phyloP scores from a whole-genome alignment of 306 rosid species.

The Fagus crenata region DNA sequence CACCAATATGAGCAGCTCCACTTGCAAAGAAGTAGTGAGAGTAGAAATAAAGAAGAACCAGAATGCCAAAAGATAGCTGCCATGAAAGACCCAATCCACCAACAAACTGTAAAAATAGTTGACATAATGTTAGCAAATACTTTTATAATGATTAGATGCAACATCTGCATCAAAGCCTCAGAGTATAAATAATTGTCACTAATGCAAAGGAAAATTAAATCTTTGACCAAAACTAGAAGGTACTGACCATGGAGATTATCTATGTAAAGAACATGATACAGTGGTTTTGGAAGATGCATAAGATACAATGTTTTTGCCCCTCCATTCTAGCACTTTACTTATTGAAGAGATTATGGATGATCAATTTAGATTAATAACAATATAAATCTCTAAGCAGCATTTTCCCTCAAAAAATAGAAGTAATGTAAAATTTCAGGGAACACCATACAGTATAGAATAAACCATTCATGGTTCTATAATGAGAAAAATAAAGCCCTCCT shows the following conservation, averaged over 20 bases:
- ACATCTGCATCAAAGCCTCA: background rate
- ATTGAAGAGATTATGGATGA: background rate
- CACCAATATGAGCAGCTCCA: conserved; percentile 99
- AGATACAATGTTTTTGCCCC: no score
- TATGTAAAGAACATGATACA: background rate
- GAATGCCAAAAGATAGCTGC: conserved; percentile 91
- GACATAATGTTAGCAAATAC: conserved; percentile 14
- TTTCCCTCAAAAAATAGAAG: background rate
- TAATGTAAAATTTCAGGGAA: background rate
- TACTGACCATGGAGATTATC: background rate
- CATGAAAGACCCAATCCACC: conserved; percentile 97
- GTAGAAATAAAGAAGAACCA: conserved; percentile 94
- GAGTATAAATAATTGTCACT: background rate
- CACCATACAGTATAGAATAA: background rate
- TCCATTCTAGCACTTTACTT: no score
- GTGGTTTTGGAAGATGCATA: background rate
- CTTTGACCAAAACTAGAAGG: conserved; percentile 2
- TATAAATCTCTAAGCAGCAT: background rate
- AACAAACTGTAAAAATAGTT: conserved; percentile 63
- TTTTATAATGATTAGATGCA: conserved; percentile 18
- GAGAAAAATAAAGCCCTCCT: background rate
- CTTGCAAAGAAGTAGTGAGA: conserved; percentile 99
- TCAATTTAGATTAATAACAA: background rate
- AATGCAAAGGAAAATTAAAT: background rate
- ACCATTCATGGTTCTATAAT: background rate